Evolutionary conservation across 176 grass and related monocot species (phyloP), one percentile per base, ranked within the genome.

Genomic region (Cenchrus americanus): DNA sequence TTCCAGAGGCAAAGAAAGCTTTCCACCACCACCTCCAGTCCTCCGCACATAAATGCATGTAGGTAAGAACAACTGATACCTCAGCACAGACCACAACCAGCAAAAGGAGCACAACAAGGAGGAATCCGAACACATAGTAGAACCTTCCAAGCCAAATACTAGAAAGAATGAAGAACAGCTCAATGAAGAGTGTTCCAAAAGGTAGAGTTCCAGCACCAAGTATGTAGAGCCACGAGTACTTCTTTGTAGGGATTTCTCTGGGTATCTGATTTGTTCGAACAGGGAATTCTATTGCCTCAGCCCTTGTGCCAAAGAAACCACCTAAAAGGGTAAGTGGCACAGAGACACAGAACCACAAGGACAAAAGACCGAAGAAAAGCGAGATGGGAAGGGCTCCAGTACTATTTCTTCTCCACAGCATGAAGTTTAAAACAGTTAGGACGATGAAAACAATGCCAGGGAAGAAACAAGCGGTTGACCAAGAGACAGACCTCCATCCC

Each of bases 11-110:
- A 61, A 96, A 93, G 79, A 96, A 96, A 80, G 94, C 90, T 79
- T 96, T 96, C 91, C 94, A 96, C 94, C 94, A 96, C 94, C 94
- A 96, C 34, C 88, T 91, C 94, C 94, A 96, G 49, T 96, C 91
- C 57, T 96, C 94, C 10, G 84, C 83, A 85, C 94, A 96, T 40
- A 96, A 87, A 87, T 96, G 90, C 94, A 96, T 96, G 86, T 96
- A 96, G 71, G 94, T 96, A 32, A 96, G 90, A 80, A 96, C 94
- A 73, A 96, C 91, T 57, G 94, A 96, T 61, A 96, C 90, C 86
- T 96, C 94, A 82, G 90, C 91, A 77, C 94, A 96, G 63, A 96
- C 94, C 76, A 96, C 88, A 76, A 93, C 80, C 30, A 96, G 77
- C 51, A 96, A 78, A 55, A 96, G 84, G 76, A 96, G 88, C 32